Conservation (phyloP, 169 alveolate species). For the Plasmodium gallinaceum region DNA sequence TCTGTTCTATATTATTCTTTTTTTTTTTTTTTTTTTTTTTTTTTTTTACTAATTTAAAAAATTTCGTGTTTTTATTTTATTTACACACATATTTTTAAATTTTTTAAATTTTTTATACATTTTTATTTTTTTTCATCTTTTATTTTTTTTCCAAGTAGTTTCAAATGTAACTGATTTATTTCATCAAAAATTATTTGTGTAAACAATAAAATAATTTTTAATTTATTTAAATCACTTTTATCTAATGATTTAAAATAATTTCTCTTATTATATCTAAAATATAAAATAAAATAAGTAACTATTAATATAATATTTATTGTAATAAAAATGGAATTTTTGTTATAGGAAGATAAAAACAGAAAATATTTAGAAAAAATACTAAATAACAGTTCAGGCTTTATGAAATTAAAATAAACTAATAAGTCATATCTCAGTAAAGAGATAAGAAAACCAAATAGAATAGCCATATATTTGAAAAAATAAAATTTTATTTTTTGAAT, state of each 20-base stretch:
- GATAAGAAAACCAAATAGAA: conserved; percentile 46
- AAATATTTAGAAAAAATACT: conserved; percentile 70
- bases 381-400: conserved; percentile 48
- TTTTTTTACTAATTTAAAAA: too few relatives aligned
- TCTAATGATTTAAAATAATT: conserved; percentile 63
- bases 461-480: conserved; percentile 65
- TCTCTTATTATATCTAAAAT: conserved; percentile 36
- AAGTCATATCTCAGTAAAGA: conserved; percentile 64
- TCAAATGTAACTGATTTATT: conserved; percentile 45
- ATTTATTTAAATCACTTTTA: conserved; percentile 54
- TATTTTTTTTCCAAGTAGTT: conserved; percentile 24
- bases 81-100: too few relatives aligned
- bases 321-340: conserved; percentile 66
- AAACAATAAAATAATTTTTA: conserved; percentile 47
- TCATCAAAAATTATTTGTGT: conserved; percentile 70
- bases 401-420: conserved; percentile 57
- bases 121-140: not conserved
- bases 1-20: too few relatives aligned
- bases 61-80: too few relatives aligned
- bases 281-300: conserved; percentile 14
- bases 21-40: too few relatives aligned
- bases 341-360: conserved; percentile 49
- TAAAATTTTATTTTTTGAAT: conserved; percentile 60
- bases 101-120: not conserved
- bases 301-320: conserved; percentile 26